phyloP scores from a whole-genome alignment of 768 basidiomycete genomes.

The Podaxis rugospora region DNA sequence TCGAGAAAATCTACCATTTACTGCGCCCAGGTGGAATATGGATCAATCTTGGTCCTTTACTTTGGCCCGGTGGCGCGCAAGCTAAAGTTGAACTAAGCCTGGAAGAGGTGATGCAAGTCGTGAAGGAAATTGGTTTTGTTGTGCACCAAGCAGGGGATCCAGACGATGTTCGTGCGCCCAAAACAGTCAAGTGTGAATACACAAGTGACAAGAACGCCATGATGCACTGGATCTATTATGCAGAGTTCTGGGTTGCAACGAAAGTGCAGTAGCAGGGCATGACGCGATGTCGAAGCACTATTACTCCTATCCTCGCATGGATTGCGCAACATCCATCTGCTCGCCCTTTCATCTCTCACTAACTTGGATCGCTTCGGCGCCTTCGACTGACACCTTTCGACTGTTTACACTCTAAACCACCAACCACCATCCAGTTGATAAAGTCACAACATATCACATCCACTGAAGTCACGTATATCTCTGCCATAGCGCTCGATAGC shows the following conservation, averaged over 20 bases:
- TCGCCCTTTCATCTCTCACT: not conserved
- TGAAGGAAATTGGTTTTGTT: constrained; percentile 52
- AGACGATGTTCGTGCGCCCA: constrained; percentile 20
- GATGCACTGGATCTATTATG: constrained; percentile 67
- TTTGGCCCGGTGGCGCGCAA: constrained; percentile 56
- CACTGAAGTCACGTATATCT: not conserved
- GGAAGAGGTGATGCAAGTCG: constrained; percentile 55
- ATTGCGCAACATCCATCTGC: not conserved
- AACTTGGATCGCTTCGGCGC: not conserved
- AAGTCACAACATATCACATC: not conserved
- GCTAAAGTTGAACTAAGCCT: constrained; percentile 56
- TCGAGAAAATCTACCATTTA: constrained; percentile 53
- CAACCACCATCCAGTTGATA: not conserved
- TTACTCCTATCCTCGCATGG: not conserved
- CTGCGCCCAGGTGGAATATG: constrained; percentile 61
- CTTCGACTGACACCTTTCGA: not conserved
- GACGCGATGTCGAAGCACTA: not conserved
- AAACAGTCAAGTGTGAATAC: constrained; percentile 61
- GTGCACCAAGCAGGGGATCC: constrained; percentile 25
- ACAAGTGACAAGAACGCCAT: constrained; percentile 57
- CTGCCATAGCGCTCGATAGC: no score
- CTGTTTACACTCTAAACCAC: not conserved
- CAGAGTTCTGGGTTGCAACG: constrained; percentile 64
- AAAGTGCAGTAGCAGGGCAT: constrained; percentile 20
- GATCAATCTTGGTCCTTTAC: constrained; percentile 69